Conservation (phyloP, 1,139 yeast species). For the Suhomyces ambrosiae region DNA sequence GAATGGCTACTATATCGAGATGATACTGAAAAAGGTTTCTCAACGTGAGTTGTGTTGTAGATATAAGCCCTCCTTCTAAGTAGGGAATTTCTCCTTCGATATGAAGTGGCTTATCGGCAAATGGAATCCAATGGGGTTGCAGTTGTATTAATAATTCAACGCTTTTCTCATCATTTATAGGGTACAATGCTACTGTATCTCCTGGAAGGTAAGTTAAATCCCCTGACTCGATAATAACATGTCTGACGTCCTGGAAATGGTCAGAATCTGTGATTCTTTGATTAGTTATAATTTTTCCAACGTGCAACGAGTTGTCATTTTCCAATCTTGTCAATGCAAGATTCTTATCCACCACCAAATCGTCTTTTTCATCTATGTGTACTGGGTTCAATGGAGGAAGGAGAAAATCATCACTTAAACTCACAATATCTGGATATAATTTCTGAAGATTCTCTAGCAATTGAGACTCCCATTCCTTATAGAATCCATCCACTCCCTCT, state of each 20-base stretch:
- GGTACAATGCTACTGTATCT: slow-evolving; percentile 77
- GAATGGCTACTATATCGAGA: slow-evolving; percentile 79
- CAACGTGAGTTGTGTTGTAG: slow-evolving; percentile 54
- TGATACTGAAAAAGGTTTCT: slow-evolving; percentile 76
- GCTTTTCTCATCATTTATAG: slow-evolving; percentile 63
- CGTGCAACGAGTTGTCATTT: slow-evolving; percentile 11
- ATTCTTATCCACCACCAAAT: neutral
- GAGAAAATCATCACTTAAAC: slow-evolving; percentile 41
- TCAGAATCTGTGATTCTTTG: slow-evolving; percentile 61
- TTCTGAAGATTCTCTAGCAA: slow-evolving; percentile 46
- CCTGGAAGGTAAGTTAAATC: slow-evolving; percentile 63
- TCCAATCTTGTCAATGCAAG: slow-evolving; percentile 9
- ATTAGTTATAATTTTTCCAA: slow-evolving; percentile 53
- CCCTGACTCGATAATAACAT: slow-evolving; percentile 46
- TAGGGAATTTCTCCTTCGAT: slow-evolving; percentile 32
- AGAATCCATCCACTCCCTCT: slow-evolving; percentile 78
- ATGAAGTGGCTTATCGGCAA: slow-evolving; percentile 60
- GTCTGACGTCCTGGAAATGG: slow-evolving; percentile 92
- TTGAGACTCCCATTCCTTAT: slow-evolving; percentile 68
- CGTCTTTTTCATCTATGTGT: slow-evolving; percentile 1
- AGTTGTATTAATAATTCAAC: slow-evolving; percentile 67
- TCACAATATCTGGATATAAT: slow-evolving; percentile 38
- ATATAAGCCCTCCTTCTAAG: slow-evolving; percentile 62
- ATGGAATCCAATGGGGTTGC: slow-evolving; percentile 69
- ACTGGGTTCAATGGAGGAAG: slow-evolving; percentile 48